Conservation (phyloP, 192 early-diverging fungal species). For the Nowakowskiella sp. region DNA sequence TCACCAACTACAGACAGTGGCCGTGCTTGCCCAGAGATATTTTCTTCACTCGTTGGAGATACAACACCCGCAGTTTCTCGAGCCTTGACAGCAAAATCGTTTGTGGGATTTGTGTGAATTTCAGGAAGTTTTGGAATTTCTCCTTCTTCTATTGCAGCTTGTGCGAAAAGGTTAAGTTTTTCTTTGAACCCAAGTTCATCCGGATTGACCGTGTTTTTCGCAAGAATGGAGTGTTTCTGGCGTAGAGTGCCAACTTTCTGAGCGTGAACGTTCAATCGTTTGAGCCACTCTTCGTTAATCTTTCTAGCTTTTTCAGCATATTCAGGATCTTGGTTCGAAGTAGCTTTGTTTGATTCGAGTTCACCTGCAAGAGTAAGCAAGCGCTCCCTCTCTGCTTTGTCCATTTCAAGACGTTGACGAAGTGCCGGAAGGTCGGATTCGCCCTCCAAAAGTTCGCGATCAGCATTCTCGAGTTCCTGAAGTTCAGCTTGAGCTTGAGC, state of each 20-base stretch:
- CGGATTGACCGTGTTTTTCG: conserved; percentile 13
- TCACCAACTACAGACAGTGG: too few species aligned
- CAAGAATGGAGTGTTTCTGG: conserved; percentile 19
- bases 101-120: background rate
- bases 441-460: conserved; percentile 3
- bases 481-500: conserved; percentile 9
- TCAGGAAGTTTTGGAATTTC: conserved; percentile 6
- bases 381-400: conserved; percentile 17
- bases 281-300: conserved; percentile 13
- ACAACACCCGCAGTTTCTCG: conserved; percentile 23
- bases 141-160: background rate
- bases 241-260: conserved; percentile 15
- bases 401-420: conserved; percentile 12
- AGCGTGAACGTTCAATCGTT: conserved; percentile 19
- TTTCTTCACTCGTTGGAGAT: too few species aligned
- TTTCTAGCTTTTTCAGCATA: background rate
- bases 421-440: background rate
- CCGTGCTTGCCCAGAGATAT: too few species aligned
- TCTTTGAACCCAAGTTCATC: conserved; percentile 19
- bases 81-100: conserved; percentile 7
- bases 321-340: too few species aligned
- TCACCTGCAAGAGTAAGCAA: conserved; percentile 18
- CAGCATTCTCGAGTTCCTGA: conserved; percentile 1
- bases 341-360: conserved; percentile 13
- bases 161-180: conserved; percentile 17